These are phyloP conservation scores for Microbotryum lychnidis-dioicae DNA, from an alignment of 1,284 basidiomycete genomes.

Conservation along the genomic window DNA sequence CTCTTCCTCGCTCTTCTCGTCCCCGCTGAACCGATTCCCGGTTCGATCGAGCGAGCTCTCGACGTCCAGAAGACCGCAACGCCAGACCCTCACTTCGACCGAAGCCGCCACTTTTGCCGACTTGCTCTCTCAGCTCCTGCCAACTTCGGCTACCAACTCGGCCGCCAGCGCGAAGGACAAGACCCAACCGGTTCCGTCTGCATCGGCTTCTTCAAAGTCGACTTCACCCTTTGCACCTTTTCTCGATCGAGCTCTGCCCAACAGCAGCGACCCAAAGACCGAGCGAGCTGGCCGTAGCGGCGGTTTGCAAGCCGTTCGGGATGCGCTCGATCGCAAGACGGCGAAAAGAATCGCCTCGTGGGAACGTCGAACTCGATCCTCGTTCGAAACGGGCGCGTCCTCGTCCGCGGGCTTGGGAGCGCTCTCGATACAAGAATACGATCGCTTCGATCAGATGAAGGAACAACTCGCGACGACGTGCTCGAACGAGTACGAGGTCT, in stretches of 20 bases:
- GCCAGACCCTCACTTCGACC: conserved; percentile 13
- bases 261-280: background rate
- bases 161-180: no score
- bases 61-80: conserved; percentile 7
- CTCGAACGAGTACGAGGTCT: no score
- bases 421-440: background rate
- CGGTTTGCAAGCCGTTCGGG: background rate
- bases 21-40: background rate
- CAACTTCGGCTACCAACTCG: background rate
- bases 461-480: background rate
- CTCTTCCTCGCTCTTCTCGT: background rate
- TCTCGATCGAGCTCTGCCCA: background rate
- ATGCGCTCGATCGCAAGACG: conserved; percentile 2
- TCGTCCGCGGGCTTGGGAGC: conserved; percentile 3
- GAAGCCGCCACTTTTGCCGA: conserved; percentile 26
- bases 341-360: background rate
- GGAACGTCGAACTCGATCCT: background rate
- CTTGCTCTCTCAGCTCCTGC: conserved; percentile 24
- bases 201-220: no score
- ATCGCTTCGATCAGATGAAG: background rate
- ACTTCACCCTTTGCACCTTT: background rate
- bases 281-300: background rate
- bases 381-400: background rate
- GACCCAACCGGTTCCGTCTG: no score
- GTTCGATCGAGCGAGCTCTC: background rate